Evolutionary conservation across 2,329 filamentous ascomycete genomes (phyloP), one percentile per base, ranked within the genome.

Genomic region (Geosmithia morbida): DNA sequence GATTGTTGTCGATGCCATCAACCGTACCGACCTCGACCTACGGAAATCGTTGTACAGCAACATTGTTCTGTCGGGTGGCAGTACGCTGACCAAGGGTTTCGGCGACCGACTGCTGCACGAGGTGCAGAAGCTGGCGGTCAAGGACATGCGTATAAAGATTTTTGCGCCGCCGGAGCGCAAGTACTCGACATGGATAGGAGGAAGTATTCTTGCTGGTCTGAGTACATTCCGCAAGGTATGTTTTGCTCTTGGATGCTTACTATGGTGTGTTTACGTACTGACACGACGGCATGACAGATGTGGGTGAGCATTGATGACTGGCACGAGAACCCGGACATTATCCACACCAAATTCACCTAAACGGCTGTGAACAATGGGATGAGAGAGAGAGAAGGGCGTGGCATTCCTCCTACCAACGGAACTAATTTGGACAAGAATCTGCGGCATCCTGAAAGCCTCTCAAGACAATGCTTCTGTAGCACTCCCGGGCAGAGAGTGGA

Each of bases 251-350:
- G 22, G 17, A 20, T 11, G 40, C 7, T 18, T 10, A 2, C n/a
- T n/a, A 17, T 37, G 17, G 2, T 39, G 29, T 13, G 22, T 3
- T 20, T 19, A 16, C 42, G 14, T 43, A 26, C 22, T 26, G n/a
- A 43, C 16, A 26, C 30, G 20, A 41, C 43, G 40, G 14, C 39
- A 37, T 49, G 39, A 49, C 62, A 95, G 90, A 98, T 98, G 92
- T 97, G 92, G 88, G 92, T 98, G 60, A 95, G 88, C 67, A 90
- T 95, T 62, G 92, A 97, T 61, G 92, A 98, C 72, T 98, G 92
- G 92, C 92, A 98, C 64, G 92, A 98, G 75, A 95, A 98, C 62
- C 92, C 92, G 17, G 90, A 98, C 61, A 92, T 98, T 58, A 97
- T 98, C 61, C 90, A 97, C 68, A 92, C 87, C 60, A 97, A 95